Evolutionary conservation across 192 early-diverging fungal genomes (phyloP), one percentile per base, ranked within the genome.

Genomic region (Coemansia sp.): DNA sequence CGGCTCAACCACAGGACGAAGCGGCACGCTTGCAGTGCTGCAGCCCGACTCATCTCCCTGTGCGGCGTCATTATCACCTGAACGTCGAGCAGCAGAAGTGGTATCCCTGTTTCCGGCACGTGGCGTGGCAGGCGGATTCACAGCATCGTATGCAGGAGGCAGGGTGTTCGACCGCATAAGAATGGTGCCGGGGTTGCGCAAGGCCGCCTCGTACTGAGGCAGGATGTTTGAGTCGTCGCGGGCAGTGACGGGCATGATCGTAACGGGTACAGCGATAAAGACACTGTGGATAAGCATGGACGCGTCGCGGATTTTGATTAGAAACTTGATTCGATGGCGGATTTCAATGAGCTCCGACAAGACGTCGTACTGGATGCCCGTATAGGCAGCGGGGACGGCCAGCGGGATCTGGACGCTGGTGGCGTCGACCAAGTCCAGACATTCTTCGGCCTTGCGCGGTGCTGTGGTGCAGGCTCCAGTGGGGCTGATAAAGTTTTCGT

Each of bases 261-360:
- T 62, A 8, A 82, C 74, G n/a, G 80, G 80, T 12, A 76, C 80
- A 3, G 74, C 80, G 10, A 82, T 73, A 40, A 72, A 82, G 24
- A 82, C 66, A 35, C 63, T 68, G 54, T 82, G 80, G 19, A 76
- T 42, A 1, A 70, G 50, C 56, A 58, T 60, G 3, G 39, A 40
- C 1, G 58, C 12, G 57, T 82, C 80, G 10, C 68, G 69, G 26
- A 82, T 26, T 57, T 76, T 76, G 42, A 82, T 72, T 15, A 82
- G 58, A 17, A 82, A 68, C 67, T 82, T 82, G 29, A 82, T 70
- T 22, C 74, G 69, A 46, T 82, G 80, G 1, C 69, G 62, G 15
- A 76, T 63, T 52, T 82, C 80, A 9, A 82, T 74, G 0, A 76
- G 53, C 12, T 82, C 74, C 1, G 70, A 73, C 24, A 59, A 11